phyloP scores from a whole-genome alignment of 306 rosid species.

The Amphicarpaea edgeworthii region DNA sequence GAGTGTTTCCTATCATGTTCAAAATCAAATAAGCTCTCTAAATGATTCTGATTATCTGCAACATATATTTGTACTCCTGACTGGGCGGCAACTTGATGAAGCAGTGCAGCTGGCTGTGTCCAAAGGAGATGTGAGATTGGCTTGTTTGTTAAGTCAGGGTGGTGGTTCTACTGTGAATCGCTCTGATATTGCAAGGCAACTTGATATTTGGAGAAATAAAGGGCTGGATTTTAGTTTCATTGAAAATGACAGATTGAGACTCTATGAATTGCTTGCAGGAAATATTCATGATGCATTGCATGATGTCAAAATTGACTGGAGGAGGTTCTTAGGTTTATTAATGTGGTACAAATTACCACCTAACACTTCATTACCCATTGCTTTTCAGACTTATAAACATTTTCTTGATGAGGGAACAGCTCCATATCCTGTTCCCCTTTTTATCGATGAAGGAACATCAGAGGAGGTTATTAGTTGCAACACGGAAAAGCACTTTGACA shows the following conservation, averaged over 20 bases:
- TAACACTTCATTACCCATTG: constrained; percentile 67
- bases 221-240: constrained; percentile 90
- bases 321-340: constrained; percentile 88
- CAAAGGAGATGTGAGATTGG: constrained; percentile 91
- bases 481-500: constrained; percentile 65
- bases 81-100: constrained; percentile 86
- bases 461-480: constrained; percentile 57
- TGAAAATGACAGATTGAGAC: constrained; percentile 81
- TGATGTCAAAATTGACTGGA: constrained; percentile 81
- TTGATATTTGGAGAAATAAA: constrained; percentile 84
- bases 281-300: constrained; percentile 71
- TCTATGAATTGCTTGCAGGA: constrained; percentile 87
- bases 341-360: constrained; percentile 93
- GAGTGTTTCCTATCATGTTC: constrained; percentile 83
- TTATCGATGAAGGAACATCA: constrained; percentile 74
- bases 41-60: constrained; percentile 76
- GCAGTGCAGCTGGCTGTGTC: constrained; percentile 88
- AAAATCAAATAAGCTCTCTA: constrained; percentile 76
- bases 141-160: constrained; percentile 89
- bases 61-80: constrained; percentile 75
- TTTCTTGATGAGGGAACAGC: constrained; percentile 81
- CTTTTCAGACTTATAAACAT: constrained; percentile 76
- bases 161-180: constrained; percentile 90
- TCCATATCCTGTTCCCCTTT: constrained; percentile 89
- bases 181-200: constrained; percentile 77